These are phyloP conservation scores for Pseudonitzschia delicatissima DNA, from an alignment of 108 stramenopile species.

Conservation along the genomic window DNA sequence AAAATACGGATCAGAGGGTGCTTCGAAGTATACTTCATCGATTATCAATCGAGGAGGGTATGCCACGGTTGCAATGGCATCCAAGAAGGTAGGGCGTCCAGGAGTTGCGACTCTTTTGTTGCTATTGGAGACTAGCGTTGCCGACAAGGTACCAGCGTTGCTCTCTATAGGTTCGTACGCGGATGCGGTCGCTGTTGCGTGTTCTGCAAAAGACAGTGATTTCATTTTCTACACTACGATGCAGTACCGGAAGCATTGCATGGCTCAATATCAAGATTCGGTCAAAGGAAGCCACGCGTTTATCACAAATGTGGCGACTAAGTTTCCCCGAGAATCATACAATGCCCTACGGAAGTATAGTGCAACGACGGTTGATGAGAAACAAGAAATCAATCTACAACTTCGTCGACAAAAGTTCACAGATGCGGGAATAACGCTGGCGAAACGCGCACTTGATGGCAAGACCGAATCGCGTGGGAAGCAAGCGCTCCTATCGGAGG, in stretches of 20 bases:
- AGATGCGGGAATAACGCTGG: slow-evolving; percentile 59
- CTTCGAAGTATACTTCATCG: slow-evolving; percentile 28
- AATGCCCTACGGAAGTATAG: slow-evolving; percentile 56
- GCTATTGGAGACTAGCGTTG: slow-evolving; percentile 69
- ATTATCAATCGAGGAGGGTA: slow-evolving; percentile 68
- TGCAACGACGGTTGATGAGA: slow-evolving; percentile 44
- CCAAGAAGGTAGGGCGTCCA: slow-evolving; percentile 63
- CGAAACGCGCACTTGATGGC: slow-evolving; percentile 47
- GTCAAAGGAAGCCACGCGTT: slow-evolving; percentile 41
- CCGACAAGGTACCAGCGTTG: slow-evolving; percentile 81
- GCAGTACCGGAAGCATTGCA: slow-evolving; percentile 60
- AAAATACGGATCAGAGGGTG: slow-evolving; percentile 26
- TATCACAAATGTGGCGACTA: slow-evolving; percentile 54
- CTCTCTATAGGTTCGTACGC: slow-evolving; percentile 67
- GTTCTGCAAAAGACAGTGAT: slow-evolving; percentile 65
- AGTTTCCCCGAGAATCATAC: slow-evolving; percentile 73
- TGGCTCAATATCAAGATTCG: slow-evolving; percentile 23
- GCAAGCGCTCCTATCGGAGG: slow-evolving; percentile 46
- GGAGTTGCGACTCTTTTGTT: slow-evolving; percentile 78
- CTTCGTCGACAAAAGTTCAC: slow-evolving; percentile 51
- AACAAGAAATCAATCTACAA: slow-evolving; percentile 53
- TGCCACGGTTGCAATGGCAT: slow-evolving; percentile 77
- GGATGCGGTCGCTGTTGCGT: slow-evolving; percentile 78
- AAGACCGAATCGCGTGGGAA: slow-evolving; percentile 39
- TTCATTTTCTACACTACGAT: slow-evolving; percentile 61